Evolutionary conservation across 495 filamentous ascomycete species (phyloP).

Genomic region (Aspergillus olivimuriae): DNA sequence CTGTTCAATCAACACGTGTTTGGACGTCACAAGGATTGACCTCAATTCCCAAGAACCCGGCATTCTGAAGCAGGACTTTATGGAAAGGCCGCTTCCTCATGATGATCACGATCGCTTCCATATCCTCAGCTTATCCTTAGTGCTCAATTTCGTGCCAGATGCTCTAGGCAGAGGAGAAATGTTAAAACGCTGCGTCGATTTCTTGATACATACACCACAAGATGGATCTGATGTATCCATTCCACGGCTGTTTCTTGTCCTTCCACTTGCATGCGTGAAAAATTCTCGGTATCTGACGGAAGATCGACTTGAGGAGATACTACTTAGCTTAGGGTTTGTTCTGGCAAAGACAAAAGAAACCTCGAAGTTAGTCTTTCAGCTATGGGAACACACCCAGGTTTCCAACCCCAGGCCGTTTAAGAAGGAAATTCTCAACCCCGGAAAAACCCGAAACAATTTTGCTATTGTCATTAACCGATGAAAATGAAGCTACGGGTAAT

Average conservation of each 20-base stretch:
- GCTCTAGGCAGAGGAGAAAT: constrained; percentile 74
- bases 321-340: constrained; percentile 69
- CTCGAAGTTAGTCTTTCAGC: constrained; percentile 79
- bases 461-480: constrained; percentile 72
- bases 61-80: constrained; percentile 89
- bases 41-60: constrained; percentile 74
- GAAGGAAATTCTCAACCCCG: constrained; percentile 71
- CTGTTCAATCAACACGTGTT: constrained; percentile 62
- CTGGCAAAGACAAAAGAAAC: constrained; percentile 61
- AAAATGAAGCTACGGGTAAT: constrained; percentile 8
- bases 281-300: constrained; percentile 92
- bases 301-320: constrained; percentile 60
- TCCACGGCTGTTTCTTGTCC: constrained; percentile 81
- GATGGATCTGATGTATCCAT: constrained; percentile 19
- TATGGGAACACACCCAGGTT: constrained; percentile 56
- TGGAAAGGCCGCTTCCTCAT: constrained; percentile 71
- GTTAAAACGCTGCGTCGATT: constrained; percentile 58
- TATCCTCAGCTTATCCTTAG: constrained; percentile 86
- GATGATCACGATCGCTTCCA: constrained; percentile 64
- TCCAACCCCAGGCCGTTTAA: constrained; percentile 37
- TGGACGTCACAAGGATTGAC: constrained; percentile 83
- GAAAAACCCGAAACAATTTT: constrained; percentile 80
- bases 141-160: constrained; percentile 88
- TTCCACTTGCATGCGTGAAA: constrained; percentile 79
- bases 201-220: constrained; percentile 57